Conservation (phyloP, 2,329 filamentous ascomycete species). For the Macrophomina phaseolina region DNA sequence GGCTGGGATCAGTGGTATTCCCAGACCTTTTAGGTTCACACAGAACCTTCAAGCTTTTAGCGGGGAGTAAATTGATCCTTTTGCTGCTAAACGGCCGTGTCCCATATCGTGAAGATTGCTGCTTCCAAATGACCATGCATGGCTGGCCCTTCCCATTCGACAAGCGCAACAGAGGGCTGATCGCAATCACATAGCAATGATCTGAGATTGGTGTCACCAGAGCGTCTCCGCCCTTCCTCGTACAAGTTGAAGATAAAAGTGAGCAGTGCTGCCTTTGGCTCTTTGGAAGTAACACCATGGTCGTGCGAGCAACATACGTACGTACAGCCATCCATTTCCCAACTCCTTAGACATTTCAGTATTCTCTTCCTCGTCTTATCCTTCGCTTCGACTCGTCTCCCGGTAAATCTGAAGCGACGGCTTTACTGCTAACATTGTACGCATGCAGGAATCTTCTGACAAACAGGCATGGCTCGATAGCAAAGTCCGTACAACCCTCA, state of each 20-base stretch:
- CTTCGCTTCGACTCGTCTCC: slow-evolving; percentile 5
- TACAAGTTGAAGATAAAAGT: neutral
- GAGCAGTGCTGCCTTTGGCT: neutral
- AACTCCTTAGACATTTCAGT: neutral
- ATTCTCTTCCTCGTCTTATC: neutral
- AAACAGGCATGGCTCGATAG: neutral
- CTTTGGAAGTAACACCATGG: slow-evolving; percentile 4
- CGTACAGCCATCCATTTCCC: neutral
- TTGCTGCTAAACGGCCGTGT: too few species aligned
- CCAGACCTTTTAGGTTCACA: too few species aligned
- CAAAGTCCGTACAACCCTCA: neutral
- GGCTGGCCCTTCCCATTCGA: too few species aligned
- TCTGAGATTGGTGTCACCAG: neutral
- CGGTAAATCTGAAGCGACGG: neutral
- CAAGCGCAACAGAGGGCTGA: neutral
- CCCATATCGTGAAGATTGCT: too few species aligned
- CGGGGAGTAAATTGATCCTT: too few species aligned
- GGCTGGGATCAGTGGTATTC: too few species aligned
- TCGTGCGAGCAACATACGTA: slow-evolving; percentile 11
- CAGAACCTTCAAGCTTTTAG: too few species aligned
- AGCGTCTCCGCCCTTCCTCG: neutral
- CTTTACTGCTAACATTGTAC: neutral
- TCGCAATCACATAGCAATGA: neutral
- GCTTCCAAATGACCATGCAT: too few species aligned
- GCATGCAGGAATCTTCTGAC: neutral